Evolutionary conservation across 1,139 yeast species (phyloP).

Genomic region (Candida freyschussii): DNA sequence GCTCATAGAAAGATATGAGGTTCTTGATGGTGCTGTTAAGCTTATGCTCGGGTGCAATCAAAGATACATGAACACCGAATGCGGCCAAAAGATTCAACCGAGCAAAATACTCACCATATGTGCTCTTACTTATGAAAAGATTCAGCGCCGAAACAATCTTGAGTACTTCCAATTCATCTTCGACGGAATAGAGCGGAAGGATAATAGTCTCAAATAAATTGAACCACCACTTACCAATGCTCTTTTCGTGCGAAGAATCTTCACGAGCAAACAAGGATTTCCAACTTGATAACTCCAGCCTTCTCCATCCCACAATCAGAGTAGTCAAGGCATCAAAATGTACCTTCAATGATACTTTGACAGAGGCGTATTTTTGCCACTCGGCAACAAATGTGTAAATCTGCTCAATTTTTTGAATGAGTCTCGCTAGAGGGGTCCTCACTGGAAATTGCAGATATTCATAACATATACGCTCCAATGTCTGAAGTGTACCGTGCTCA

Average conservation of each 20-base stretch:
- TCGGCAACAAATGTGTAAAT: constrained; percentile 76
- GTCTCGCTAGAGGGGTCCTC: constrained; percentile 68
- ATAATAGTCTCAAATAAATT: constrained; percentile 73
- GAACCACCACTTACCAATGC: constrained; percentile 86
- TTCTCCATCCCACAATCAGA: constrained; percentile 86
- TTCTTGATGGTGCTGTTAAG: constrained; percentile 49
- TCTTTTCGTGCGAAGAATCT: constrained; percentile 44
- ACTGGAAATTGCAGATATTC: constrained; percentile 65
- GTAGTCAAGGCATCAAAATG: constrained; percentile 56
- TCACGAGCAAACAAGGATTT: constrained; percentile 67
- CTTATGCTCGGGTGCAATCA: constrained; percentile 22
- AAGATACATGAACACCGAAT: constrained; percentile 49
- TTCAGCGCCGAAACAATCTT: constrained; percentile 67
- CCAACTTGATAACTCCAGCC: constrained; percentile 84
- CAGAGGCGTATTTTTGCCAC: constrained; percentile 92
- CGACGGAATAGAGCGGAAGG: constrained; percentile 37
- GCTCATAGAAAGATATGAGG: constrained; percentile 60
- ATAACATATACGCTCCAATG: constrained; percentile 56
- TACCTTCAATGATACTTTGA: constrained; percentile 58
- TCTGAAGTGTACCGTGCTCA: constrained; percentile 85
- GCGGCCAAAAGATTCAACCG: constrained; percentile 60
- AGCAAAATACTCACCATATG: constrained; percentile 64
- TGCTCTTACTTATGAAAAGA: constrained; percentile 68
- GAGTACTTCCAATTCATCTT: constrained; percentile 27
- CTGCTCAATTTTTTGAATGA: constrained; percentile 81